Percentiles rank a stretch among this genome's conserved stretches.
Evolutionary conservation across 768 basidiomycete genomes (phyloP).

Genomic region (Phallus indusiatus): DNA sequence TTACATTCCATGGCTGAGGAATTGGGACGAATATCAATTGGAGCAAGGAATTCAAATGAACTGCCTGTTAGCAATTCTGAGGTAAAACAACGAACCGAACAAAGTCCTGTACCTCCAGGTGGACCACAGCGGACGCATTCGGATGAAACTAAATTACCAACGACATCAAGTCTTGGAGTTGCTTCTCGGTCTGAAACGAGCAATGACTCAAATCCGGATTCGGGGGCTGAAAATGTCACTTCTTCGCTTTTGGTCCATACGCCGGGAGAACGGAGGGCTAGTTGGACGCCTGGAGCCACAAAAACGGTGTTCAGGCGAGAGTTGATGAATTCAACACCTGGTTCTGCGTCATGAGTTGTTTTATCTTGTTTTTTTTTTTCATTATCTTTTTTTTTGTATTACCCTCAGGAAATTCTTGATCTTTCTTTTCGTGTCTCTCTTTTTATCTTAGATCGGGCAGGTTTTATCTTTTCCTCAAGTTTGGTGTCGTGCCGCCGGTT

Average conservation of each 20-base stretch:
- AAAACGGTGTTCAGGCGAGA: background rate
- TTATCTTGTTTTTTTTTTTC: background rate
- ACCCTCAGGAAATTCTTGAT: background rate
- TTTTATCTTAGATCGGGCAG: background rate
- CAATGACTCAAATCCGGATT: background rate
- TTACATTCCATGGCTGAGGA: background rate
- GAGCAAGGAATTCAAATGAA: background rate
- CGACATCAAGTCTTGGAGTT: background rate
- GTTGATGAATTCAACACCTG: background rate
- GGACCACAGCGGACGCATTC: slow-evolving; percentile 6
- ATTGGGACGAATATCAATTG: background rate
- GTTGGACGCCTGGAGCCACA: slow-evolving; percentile 3
- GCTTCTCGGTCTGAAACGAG: background rate
- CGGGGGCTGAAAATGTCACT: background rate
- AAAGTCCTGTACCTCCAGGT: background rate
- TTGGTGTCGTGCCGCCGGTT: background rate
- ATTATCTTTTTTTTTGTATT: background rate
- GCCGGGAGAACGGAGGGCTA: slow-evolving; percentile 1
- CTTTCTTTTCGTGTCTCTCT: background rate
- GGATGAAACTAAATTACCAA: background rate
- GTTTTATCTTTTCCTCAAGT: background rate
- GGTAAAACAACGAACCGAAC: background rate
- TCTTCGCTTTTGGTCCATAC: background rate
- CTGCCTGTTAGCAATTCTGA: background rate
- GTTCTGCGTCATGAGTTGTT: background rate